Evolutionary conservation across 352 stramenopile genomes (phyloP).

Genomic region (Pythium myriotylum): DNA sequence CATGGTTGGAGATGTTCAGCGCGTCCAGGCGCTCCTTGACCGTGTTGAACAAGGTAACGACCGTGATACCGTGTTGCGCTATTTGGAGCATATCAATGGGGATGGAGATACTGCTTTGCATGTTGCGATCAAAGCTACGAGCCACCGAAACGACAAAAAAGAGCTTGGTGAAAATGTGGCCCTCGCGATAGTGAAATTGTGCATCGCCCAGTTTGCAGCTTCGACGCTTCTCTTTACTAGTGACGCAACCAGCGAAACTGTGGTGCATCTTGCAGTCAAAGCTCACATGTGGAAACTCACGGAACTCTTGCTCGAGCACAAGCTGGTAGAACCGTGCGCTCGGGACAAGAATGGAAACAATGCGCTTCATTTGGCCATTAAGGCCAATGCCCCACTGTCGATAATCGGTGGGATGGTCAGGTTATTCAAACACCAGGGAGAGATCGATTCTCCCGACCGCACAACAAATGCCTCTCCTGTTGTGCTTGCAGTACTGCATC

Average conservation of each 20-base stretch:
- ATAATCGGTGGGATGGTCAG: conserved; percentile 47
- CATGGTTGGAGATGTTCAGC: conserved; percentile 46
- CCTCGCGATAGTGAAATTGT: conserved; percentile 44
- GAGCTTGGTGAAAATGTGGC: conserved; percentile 35
- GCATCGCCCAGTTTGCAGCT: not conserved
- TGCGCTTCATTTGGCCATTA: conserved; percentile 65
- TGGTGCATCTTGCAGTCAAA: conserved; percentile 64
- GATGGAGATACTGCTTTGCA: conserved; percentile 70
- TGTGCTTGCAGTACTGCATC: conserved; percentile 55
- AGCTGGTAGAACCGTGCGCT: conserved; percentile 45
- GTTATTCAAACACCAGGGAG: not conserved
- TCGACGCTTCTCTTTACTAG: conserved; percentile 20
- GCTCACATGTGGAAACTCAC: conserved; percentile 67
- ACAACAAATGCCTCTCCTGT: conserved; percentile 59
- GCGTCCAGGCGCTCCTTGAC: conserved; percentile 39
- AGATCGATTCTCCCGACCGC: conserved; percentile 31
- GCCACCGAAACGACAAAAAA: conserved; percentile 3
- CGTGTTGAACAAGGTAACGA: conserved; percentile 15
- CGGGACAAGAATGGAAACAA: conserved; percentile 55
- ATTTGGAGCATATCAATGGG: conserved; percentile 61
- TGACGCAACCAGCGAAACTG: conserved; percentile 50
- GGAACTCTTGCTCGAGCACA: conserved; percentile 44
- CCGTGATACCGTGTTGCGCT: conserved; percentile 32
- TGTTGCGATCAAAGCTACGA: conserved; percentile 58
- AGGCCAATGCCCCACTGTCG: conserved; percentile 48